Conservation (phyloP, 2,329 filamentous ascomycete genomes). For the Neocucurbitaria cava region DNA sequence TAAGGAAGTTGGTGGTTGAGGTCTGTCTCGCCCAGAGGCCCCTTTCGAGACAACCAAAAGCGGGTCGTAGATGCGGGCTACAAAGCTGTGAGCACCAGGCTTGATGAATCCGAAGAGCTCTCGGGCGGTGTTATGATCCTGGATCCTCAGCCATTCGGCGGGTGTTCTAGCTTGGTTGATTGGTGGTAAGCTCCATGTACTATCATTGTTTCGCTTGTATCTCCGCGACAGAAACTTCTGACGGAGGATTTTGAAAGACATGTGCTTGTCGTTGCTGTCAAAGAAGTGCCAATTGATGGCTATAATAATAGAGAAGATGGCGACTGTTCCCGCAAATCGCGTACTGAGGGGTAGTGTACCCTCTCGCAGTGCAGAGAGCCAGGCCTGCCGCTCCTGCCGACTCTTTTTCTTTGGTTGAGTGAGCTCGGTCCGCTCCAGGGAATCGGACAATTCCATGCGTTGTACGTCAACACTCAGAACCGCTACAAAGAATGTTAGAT, state of each 20-base stretch:
- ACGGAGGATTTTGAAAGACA: slow-evolving; percentile 33
- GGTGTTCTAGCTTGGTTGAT: slow-evolving; percentile 80
- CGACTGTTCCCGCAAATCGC: slow-evolving; percentile 74
- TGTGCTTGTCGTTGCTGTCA: slow-evolving; percentile 59
- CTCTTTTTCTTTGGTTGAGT: slow-evolving; percentile 54
- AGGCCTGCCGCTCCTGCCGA: slow-evolving; percentile 58
- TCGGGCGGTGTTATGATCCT: slow-evolving; percentile 78
- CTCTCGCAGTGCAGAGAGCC: slow-evolving; percentile 67
- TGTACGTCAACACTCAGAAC: slow-evolving; percentile 81
- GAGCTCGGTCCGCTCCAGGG: slow-evolving; percentile 59
- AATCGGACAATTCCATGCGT: slow-evolving; percentile 76
- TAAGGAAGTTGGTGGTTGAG: slow-evolving; percentile 58
- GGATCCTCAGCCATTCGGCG: slow-evolving; percentile 76
- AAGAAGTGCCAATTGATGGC: slow-evolving; percentile 82
- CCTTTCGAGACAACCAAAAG: slow-evolving; percentile 74
- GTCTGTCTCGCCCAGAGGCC: slow-evolving; percentile 67
- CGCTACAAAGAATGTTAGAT: slow-evolving; percentile 80
- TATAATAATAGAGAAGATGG: slow-evolving; percentile 75
- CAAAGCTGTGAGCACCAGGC: slow-evolving; percentile 72
- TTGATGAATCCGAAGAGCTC: slow-evolving; percentile 81
- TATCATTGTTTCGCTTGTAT: slow-evolving; percentile 19
- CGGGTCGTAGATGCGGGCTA: slow-evolving; percentile 77
- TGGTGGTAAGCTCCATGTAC: slow-evolving; percentile 55
- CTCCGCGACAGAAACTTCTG: slow-evolving; percentile 31
- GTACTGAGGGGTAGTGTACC: slow-evolving; percentile 74